Percentiles rank a stretch among this genome's conserved stretches.
Evolutionary conservation across 441 rosid genomes (phyloP).

Genomic region (Aleurites moluccanus): DNA sequence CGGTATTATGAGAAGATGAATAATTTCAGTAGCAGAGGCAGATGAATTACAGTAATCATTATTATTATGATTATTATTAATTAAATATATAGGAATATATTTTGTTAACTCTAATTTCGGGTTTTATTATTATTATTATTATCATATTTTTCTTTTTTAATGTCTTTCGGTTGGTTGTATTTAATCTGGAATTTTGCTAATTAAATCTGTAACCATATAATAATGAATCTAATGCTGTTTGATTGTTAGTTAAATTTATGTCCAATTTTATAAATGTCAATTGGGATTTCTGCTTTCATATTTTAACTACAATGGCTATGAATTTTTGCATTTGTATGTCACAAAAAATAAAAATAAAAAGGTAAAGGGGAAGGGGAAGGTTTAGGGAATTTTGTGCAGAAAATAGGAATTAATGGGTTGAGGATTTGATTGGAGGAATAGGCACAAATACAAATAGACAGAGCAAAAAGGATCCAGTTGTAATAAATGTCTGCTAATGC

Average conservation of each 20-base stretch:
- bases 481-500: constrained; percentile 23
- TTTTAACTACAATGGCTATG: neutral
- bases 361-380: neutral
- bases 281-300: neutral
- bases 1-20: constrained; percentile 83
- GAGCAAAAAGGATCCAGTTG: constrained; percentile 18
- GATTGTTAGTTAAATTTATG: neutral
- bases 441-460: constrained; percentile 8
- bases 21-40: constrained; percentile 41
- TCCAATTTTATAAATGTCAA: neutral
- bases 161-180: constrained; percentile 23
- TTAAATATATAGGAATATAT: constrained; percentile 17
- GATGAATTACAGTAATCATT: constrained; percentile 12
- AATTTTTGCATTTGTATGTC: constrained; percentile 6
- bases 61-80: neutral
- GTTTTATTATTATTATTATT: neutral
- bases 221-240: constrained; percentile 13
- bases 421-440: constrained; percentile 3
- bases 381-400: neutral
- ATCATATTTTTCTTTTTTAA: neutral
- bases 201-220: constrained; percentile 18
- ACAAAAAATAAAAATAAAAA: neutral
- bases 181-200: constrained; percentile 20
- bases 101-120: constrained; percentile 18
- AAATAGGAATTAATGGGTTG: neutral